phyloP scores from a whole-genome alignment of 108 stramenopile species.

The Aurantiochytrium sp. region DNA sequence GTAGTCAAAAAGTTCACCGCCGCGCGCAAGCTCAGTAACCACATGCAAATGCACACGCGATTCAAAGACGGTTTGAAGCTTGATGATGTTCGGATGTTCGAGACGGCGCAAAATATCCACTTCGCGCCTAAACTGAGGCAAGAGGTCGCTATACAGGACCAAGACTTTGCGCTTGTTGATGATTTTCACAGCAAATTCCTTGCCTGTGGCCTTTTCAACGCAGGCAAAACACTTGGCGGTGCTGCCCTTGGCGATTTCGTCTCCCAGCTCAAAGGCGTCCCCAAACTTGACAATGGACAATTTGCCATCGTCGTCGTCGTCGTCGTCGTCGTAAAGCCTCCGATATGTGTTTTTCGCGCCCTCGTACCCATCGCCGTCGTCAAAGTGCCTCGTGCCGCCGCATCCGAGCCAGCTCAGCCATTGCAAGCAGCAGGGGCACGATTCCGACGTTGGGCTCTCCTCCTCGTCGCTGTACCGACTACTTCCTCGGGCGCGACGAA shows the following conservation, averaged over 20 bases:
- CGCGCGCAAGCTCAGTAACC: slow-evolving; percentile 21
- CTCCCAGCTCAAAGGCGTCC: not conserved
- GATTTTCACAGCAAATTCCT: not conserved
- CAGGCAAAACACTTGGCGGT: not conserved
- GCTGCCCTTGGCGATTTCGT: not conserved
- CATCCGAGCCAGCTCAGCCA: no score
- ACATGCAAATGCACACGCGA: not conserved
- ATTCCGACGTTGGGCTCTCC: no score
- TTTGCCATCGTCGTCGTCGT: no score
- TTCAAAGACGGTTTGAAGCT: not conserved
- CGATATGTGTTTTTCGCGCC: no score
- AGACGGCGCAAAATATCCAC: not conserved
- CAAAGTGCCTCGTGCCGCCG: no score
- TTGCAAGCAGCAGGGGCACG: no score
- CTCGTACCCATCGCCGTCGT: no score
- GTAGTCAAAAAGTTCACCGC: slow-evolving; percentile 25
- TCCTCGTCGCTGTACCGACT: no score
- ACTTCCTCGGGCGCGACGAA: no score
- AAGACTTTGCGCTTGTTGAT: slow-evolving; percentile 8
- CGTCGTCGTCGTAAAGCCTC: no score
- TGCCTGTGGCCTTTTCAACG: not conserved
- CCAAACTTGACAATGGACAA: not conserved
- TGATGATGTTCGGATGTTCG: not conserved
- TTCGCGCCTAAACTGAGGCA: not conserved
- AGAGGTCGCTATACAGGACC: not conserved